A percentile compares a stretch with the other conserved stretches of the same genome.
Conservation (phyloP, 441 rosid genomes). For the Populus hybrid region DNA sequence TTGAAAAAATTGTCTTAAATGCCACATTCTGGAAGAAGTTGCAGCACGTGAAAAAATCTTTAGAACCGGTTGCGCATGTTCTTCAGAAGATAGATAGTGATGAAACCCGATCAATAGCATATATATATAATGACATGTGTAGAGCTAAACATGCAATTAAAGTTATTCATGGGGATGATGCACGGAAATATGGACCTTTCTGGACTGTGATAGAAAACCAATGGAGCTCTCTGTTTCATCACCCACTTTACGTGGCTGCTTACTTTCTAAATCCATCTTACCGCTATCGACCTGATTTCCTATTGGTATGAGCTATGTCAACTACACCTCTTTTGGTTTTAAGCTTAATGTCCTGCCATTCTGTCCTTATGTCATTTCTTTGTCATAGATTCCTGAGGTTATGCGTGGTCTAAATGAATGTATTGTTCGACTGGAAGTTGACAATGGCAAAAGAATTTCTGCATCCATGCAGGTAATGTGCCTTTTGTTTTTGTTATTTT, state of each 20-base stretch:
- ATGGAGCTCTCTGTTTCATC: constrained; percentile 73
- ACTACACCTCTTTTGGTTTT: constrained; percentile 4
- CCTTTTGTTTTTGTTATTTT: neutral
- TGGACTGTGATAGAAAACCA: constrained; percentile 74
- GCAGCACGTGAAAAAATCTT: constrained; percentile 60
- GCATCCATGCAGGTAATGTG: constrained; percentile 76
- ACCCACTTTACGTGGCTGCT: constrained; percentile 86
- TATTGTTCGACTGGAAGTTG: constrained; percentile 75
- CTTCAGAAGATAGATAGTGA: constrained; percentile 54
- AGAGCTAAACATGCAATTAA: constrained; percentile 69
- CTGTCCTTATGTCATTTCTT: neutral
- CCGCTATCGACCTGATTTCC: constrained; percentile 68
- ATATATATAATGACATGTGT: constrained; percentile 62
- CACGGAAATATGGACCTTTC: constrained; percentile 67
- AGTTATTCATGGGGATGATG: constrained; percentile 65
- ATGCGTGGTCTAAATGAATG: constrained; percentile 41
- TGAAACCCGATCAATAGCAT: constrained; percentile 57
- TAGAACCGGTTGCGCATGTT: constrained; percentile 74
- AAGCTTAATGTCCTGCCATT: neutral
- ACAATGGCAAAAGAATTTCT: constrained; percentile 59
- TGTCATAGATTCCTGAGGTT: neutral
- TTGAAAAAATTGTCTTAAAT: constrained; percentile 61
- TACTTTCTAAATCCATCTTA: constrained; percentile 84
- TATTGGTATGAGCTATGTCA: constrained; percentile 44
- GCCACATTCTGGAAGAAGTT: constrained; percentile 83